Percentiles rank a stretch among this genome's conserved stretches.
phyloP scores from a whole-genome alignment of 768 basidiomycete genomes.

The Mycena sanguinolenta region DNA sequence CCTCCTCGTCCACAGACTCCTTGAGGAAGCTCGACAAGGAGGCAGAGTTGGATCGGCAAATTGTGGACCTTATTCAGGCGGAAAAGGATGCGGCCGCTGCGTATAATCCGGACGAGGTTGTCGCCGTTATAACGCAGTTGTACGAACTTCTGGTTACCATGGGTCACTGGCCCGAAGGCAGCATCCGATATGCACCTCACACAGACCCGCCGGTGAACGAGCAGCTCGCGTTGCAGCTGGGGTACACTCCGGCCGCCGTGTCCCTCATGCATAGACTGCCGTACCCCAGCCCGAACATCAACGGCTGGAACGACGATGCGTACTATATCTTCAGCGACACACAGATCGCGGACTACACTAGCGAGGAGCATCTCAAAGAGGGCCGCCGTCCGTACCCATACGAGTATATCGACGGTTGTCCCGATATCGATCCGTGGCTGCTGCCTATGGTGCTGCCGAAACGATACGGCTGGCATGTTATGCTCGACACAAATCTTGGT shows the following conservation, averaged over 20 bases:
- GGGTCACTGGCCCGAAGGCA: slow-evolving; percentile 14
- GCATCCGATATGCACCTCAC: slow-evolving; percentile 14
- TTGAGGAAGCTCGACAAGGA: background rate
- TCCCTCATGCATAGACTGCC: slow-evolving; percentile 24
- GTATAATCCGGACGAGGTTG: slow-evolving; percentile 22
- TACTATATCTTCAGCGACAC: slow-evolving; percentile 7
- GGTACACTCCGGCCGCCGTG: slow-evolving; percentile 18
- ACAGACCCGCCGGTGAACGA: slow-evolving; percentile 14
- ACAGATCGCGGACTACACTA: slow-evolving; percentile 18
- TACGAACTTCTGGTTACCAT: slow-evolving; percentile 21
- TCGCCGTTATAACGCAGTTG: slow-evolving; percentile 24
- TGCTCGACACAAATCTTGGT: slow-evolving; percentile 32
- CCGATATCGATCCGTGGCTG: slow-evolving; percentile 30
- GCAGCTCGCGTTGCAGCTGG: no score
- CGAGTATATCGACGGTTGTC: slow-evolving; percentile 15
- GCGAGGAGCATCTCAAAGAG: slow-evolving; percentile 9
- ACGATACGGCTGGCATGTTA: slow-evolving; percentile 24
- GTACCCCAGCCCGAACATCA: background rate
- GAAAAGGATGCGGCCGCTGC: slow-evolving; percentile 20
- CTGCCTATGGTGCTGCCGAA: slow-evolving; percentile 24
- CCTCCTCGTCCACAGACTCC: background rate
- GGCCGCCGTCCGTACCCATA: slow-evolving; percentile 25
- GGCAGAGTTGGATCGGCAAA: slow-evolving; percentile 17
- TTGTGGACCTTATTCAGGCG: slow-evolving; percentile 15
- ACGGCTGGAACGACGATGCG: background rate